These are phyloP conservation scores for Arthonia radiata DNA, from an alignment of 495 filamentous ascomycete genomes.

Conservation along the genomic window DNA sequence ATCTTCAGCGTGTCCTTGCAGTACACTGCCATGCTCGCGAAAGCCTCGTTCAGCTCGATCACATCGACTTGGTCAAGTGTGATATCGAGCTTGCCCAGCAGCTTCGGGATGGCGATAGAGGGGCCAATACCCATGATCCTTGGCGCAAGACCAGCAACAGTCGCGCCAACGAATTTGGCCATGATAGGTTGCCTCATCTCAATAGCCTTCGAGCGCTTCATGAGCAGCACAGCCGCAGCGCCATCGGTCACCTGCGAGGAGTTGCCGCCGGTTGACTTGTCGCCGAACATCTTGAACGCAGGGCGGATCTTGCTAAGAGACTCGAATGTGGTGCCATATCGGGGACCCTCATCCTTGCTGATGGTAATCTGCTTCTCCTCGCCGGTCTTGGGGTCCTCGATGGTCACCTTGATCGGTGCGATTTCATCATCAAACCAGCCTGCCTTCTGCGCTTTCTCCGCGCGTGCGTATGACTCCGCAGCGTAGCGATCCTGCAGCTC, in stretches of 20 bases:
- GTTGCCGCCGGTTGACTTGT: constrained; percentile 81
- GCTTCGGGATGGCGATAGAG: constrained; percentile 80
- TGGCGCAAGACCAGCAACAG: constrained; percentile 69
- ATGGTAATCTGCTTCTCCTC: constrained; percentile 52
- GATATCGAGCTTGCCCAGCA: constrained; percentile 57
- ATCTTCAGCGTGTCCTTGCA: constrained; percentile 54
- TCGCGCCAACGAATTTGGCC: constrained; percentile 82
- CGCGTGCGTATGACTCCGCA: constrained; percentile 62
- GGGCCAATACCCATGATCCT: constrained; percentile 96
- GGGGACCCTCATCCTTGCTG: constrained; percentile 66
- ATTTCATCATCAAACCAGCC: constrained; percentile 94
- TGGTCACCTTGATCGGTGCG: constrained; percentile 49
- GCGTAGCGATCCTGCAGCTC: constrained; percentile 66
- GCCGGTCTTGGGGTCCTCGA: constrained; percentile 66
- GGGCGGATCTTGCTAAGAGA: constrained; percentile 60
- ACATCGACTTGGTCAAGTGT: constrained; percentile 67
- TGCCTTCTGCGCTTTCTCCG: constrained; percentile 75
- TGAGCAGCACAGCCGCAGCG: constrained; percentile 71
- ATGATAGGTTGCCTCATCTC: constrained; percentile 77
- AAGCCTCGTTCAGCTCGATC: constrained; percentile 91
- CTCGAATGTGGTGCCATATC: constrained; percentile 74
- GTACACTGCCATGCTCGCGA: constrained; percentile 93
- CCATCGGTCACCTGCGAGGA: constrained; percentile 90
- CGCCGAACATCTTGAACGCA: constrained; percentile 76
- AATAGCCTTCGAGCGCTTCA: constrained; percentile 77